Conservation (phyloP, 768 basidiomycete genomes). For the Austroboletus eburneus region DNA sequence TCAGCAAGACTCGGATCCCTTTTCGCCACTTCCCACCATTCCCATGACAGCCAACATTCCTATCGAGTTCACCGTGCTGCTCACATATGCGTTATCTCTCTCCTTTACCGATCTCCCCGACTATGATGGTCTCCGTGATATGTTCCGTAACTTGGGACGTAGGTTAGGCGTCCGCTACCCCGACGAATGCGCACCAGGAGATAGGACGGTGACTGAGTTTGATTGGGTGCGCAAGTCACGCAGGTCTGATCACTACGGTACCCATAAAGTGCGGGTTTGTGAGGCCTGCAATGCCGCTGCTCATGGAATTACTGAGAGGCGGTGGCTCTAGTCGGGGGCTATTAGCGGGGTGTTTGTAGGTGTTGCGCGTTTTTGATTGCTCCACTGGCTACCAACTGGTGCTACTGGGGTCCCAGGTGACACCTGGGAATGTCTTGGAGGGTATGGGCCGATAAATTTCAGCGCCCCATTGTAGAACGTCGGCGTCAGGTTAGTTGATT, state of each 20-base stretch:
- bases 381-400: background rate
- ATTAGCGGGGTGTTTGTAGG: constrained; percentile 3
- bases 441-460: too few relatives aligned
- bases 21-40: constrained; percentile 22
- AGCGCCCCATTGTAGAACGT: background rate
- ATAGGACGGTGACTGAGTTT: constrained; percentile 33
- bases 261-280: constrained; percentile 31
- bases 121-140: constrained; percentile 73
- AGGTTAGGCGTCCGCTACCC: constrained; percentile 45
- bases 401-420: constrained; percentile 1
- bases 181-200: constrained; percentile 17
- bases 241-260: constrained; percentile 12
- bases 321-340: constrained; percentile 20
- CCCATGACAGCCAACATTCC: constrained; percentile 73
- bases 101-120: constrained; percentile 89
- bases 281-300: constrained; percentile 32
- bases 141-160: constrained; percentile 60
- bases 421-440: background rate
- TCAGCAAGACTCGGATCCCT: constrained; percentile 7
- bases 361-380: background rate
- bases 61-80: constrained; percentile 76
- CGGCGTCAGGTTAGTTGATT: constrained; percentile 4
- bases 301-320: constrained; percentile 21
- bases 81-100: constrained; percentile 72
- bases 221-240: constrained; percentile 43